These are phyloP conservation scores for Rhodotorula diobovata DNA, from an alignment of 768 basidiomycete species.

Conservation along the genomic window DNA sequence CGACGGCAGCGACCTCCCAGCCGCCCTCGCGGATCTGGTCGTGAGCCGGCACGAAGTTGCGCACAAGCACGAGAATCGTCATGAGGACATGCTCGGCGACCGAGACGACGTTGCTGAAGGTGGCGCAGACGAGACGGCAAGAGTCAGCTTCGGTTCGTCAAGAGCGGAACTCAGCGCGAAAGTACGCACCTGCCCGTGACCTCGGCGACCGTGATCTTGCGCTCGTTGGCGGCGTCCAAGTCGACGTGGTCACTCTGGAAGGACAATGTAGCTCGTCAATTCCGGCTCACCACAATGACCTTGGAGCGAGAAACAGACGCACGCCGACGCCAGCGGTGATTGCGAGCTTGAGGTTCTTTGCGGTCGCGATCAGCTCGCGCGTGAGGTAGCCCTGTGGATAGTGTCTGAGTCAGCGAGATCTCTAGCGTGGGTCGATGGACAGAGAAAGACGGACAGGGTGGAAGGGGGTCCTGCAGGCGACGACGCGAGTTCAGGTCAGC, in stretches of 20 bases:
- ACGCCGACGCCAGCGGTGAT: conserved; percentile 65
- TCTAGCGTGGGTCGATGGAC: not conserved
- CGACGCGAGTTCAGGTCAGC: not conserved
- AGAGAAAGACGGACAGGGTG: conserved; percentile 28
- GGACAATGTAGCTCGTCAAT: not conserved
- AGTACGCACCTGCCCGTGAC: conserved; percentile 76
- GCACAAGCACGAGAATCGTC: conserved; percentile 82
- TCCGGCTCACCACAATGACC: not conserved
- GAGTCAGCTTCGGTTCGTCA: too few relatives aligned
- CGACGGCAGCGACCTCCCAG: conserved; percentile 57
- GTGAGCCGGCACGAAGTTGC: conserved; percentile 71
- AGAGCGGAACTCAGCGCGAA: not conserved
- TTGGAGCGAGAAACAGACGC: conserved; percentile 53
- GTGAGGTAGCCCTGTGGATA: conserved; percentile 37
- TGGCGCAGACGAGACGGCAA: not conserved
- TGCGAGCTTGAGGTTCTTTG: conserved; percentile 82
- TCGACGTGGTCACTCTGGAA: conserved; percentile 69
- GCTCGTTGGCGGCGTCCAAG: conserved; percentile 77
- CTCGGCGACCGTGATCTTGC: conserved; percentile 73
- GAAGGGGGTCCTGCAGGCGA: conserved; percentile 41
- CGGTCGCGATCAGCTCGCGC: conserved; percentile 51
- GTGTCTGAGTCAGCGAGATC: too few relatives aligned
- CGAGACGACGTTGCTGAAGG: conserved; percentile 53
- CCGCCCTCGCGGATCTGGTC: conserved; percentile 76
- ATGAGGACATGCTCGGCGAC: conserved; percentile 88